Percentiles rank a stretch among this genome's conserved stretches.
These are phyloP conservation scores for Delphinella strobiligena DNA, from an alignment of 2,329 filamentous ascomycete genomes.

Conservation along the genomic window DNA sequence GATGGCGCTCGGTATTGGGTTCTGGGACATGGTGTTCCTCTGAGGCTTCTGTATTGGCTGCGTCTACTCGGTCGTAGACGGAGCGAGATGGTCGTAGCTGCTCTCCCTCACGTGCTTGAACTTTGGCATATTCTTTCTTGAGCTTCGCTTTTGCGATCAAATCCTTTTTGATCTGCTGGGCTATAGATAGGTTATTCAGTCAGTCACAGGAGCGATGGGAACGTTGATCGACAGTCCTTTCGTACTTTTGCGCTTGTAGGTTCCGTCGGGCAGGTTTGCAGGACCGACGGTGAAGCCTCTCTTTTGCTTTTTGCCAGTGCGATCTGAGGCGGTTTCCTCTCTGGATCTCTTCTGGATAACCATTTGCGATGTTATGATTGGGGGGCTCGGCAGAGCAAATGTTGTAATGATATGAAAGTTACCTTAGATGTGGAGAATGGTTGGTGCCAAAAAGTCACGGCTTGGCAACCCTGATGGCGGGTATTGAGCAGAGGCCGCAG, in stretches of 20 bases:
- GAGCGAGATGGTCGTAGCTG: slow-evolving; percentile 15
- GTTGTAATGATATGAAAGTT: too few relatives aligned
- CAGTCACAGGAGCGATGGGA: too few relatives aligned
- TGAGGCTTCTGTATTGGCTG: slow-evolving; percentile 10
- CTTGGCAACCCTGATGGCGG: not conserved
- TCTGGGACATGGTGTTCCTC: not conserved
- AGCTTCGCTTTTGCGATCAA: slow-evolving; percentile 88
- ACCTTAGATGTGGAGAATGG: too few relatives aligned
- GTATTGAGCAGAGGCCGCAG: not conserved
- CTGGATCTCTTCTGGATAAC: slow-evolving; percentile 4
- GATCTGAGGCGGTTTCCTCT: slow-evolving; percentile 12
- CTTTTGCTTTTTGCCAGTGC: slow-evolving; percentile 36
- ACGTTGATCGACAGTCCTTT: too few relatives aligned
- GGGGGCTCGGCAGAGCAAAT: too few relatives aligned
- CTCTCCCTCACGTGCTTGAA: slow-evolving; percentile 49
- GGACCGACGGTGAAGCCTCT: slow-evolving; percentile 81
- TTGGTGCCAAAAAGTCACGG: too few relatives aligned
- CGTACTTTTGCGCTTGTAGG: slow-evolving; percentile 69
- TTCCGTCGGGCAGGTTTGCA: slow-evolving; percentile 80
- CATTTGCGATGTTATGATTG: not conserved
- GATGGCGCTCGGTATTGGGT: not conserved
- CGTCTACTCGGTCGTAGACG: slow-evolving; percentile 16
- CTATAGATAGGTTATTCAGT: slow-evolving; percentile 29
- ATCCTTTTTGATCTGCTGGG: slow-evolving; percentile 77
- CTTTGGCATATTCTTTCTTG: slow-evolving; percentile 82